Conservation (phyloP, 345 rosid species). For the Cardiospermum halicacabum region DNA sequence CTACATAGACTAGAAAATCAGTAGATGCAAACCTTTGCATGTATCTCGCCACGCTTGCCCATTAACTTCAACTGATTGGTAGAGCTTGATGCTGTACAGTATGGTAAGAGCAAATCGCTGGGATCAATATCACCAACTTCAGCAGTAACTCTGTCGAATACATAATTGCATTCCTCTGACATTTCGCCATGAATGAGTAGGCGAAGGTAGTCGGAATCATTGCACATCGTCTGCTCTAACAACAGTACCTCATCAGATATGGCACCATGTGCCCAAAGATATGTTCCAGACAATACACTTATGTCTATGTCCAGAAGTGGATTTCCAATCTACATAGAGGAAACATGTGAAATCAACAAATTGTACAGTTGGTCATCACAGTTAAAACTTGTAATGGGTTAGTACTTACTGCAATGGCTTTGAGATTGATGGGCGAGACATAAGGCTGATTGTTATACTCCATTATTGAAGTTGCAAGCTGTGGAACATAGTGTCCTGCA, state of each 20-base stretch:
- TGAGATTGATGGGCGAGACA: slow-evolving; percentile 22
- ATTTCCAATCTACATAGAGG: slow-evolving; percentile 32
- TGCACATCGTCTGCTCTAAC: slow-evolving; percentile 36
- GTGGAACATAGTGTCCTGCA: slow-evolving; percentile 42
- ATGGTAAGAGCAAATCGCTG: no score
- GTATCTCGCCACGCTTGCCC: no score
- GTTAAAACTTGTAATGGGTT: no score
- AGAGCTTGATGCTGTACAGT: no score
- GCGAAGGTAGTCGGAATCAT: slow-evolving; percentile 20
- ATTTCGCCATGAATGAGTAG: slow-evolving; percentile 5
- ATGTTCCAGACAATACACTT: slow-evolving; percentile 27
- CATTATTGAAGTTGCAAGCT: slow-evolving; percentile 27
- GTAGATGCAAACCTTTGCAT: no score
- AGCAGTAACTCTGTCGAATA: no score
- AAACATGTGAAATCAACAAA: no score
- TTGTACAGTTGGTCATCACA: no score
- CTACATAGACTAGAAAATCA: no score
- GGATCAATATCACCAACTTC: no score
- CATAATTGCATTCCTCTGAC: slow-evolving; percentile 28
- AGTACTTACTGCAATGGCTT: slow-evolving; percentile 35
- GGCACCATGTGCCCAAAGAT: slow-evolving; percentile 33
- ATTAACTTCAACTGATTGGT: no score
- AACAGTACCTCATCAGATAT: slow-evolving; percentile 30
- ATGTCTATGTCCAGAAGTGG: slow-evolving; percentile 37
- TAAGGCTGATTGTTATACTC: slow-evolving; percentile 28